phyloP scores from a whole-genome alignment of 2,329 filamentous ascomycete genomes.

The Scolecobasidium constrictum region DNA sequence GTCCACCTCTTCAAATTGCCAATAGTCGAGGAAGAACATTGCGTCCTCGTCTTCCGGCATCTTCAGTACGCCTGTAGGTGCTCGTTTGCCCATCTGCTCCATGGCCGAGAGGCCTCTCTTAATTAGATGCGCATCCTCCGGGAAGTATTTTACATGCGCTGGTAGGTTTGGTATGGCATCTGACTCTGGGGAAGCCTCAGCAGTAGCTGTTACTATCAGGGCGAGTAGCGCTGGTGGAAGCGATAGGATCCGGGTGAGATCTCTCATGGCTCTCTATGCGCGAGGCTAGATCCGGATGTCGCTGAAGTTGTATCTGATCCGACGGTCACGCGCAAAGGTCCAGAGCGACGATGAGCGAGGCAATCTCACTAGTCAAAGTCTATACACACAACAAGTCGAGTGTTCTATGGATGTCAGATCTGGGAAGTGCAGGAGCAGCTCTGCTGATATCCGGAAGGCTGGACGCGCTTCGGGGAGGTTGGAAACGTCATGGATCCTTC shows the following conservation, averaged over 20 bases:
- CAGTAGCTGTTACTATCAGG: constrained; percentile 3
- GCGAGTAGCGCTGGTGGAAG: constrained; percentile 9
- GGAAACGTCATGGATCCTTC: no score
- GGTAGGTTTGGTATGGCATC: constrained; percentile 38
- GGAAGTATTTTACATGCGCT: constrained; percentile 34
- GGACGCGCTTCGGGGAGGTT: no score
- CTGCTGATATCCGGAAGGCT: no score
- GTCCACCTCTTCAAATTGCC: constrained; percentile 29
- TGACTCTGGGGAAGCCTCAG: constrained; percentile 14
- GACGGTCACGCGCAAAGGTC: no score
- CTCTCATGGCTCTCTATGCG: neutral
- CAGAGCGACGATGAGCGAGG: no score
- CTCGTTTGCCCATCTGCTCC: constrained; percentile 22
- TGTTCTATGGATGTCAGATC: no score
- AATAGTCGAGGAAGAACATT: constrained; percentile 64
- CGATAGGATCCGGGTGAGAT: constrained; percentile 4
- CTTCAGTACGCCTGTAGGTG: constrained; percentile 57
- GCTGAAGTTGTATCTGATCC: no score
- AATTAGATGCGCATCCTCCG: constrained; percentile 33
- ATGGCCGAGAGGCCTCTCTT: constrained; percentile 30
- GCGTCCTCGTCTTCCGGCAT: constrained; percentile 60
- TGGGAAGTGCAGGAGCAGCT: no score
- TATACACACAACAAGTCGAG: no score
- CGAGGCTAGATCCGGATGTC: no score
- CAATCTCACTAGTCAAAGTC: no score